phyloP scores from a whole-genome alignment of 2,329 filamentous ascomycete genomes.

The Aspergillus ochraceoroseus region DNA sequence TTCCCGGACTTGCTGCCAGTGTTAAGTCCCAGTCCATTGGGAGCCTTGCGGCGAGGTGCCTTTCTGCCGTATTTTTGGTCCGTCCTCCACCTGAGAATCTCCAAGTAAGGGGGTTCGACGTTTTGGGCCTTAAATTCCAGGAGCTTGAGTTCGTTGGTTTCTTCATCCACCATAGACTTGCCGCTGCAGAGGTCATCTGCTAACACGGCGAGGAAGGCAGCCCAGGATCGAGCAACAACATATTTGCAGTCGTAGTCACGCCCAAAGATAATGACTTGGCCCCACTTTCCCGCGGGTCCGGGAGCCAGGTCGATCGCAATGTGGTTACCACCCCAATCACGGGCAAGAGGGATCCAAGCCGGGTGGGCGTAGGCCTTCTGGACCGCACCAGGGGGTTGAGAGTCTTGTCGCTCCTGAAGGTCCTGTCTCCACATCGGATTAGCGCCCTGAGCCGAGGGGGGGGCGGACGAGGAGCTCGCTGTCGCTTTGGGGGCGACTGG shows the following conservation, averaged over 20 bases:
- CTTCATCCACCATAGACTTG: conserved; percentile 90
- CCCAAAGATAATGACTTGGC: conserved; percentile 92
- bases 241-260: conserved; percentile 99
- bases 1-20: conserved; percentile 45
- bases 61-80: conserved; percentile 85
- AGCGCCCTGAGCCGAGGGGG: conserved; percentile 51
- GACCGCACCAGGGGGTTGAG: conserved; percentile 76
- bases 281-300: conserved; percentile 85
- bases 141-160: conserved; percentile 83
- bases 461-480: conserved; percentile 56
- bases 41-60: conserved; percentile 47
- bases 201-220: conserved; percentile 74
- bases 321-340: conserved; percentile 99
- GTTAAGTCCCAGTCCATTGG: conserved; percentile 51
- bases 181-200: conserved; percentile 87
- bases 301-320: conserved; percentile 88
- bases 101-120: conserved; percentile 88
- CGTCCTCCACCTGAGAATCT: conserved; percentile 89
- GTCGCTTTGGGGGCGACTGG: conserved; percentile 65
- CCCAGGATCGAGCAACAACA: conserved; percentile 89
- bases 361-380: conserved; percentile 92
- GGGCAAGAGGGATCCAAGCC: conserved; percentile 90
- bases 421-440: conserved; percentile 77
- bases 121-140: conserved; percentile 84
- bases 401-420: conserved; percentile 77